A percentile compares a stretch with the other conserved stretches of the same genome.
Conservation (phyloP, 176 grass and related monocot species). For the Avena eriantha region DNA sequence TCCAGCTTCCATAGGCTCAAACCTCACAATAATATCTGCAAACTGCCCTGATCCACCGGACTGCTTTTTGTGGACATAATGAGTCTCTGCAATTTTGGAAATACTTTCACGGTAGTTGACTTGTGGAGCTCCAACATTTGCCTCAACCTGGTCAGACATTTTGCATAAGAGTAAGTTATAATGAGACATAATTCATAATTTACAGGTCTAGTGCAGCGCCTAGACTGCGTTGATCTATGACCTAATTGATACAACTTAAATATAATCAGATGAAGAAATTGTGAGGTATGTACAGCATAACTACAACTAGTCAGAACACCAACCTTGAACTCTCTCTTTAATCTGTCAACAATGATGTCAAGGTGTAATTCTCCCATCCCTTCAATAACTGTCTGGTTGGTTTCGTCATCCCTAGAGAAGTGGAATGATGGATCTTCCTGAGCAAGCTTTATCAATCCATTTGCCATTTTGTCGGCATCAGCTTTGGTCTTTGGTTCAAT, state of each 20-base stretch:
- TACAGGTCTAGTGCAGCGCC: neutral
- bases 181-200: neutral
- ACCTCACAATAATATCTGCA: conserved; percentile 87
- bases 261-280: conserved; percentile 8
- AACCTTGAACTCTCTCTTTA: conserved; percentile 97
- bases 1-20: conserved; percentile 88
- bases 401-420: conserved; percentile 98
- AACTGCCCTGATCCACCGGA: conserved; percentile 97
- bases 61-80: conserved; percentile 95
- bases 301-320: conserved; percentile 39
- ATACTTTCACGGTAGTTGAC: conserved; percentile 99
- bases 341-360: conserved; percentile 93
- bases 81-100: conserved; percentile 80
- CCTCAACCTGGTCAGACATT: conserved; percentile 78
- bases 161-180: conserved; percentile 22
- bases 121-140: conserved; percentile 97
- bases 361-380: conserved; percentile 99
- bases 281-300: neutral
- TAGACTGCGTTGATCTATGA: neutral
- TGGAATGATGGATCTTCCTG: conserved; percentile 99
- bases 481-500: conserved; percentile 99
- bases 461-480: conserved; percentile 98
- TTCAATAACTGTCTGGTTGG: conserved; percentile 99
- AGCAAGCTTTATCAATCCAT: conserved; percentile 84
- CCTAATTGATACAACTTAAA: conserved; percentile 1